Percentiles rank a stretch among this genome's conserved stretches.
phyloP scores from a whole-genome alignment of 768 basidiomycete species.

The Serendipita sp. region DNA sequence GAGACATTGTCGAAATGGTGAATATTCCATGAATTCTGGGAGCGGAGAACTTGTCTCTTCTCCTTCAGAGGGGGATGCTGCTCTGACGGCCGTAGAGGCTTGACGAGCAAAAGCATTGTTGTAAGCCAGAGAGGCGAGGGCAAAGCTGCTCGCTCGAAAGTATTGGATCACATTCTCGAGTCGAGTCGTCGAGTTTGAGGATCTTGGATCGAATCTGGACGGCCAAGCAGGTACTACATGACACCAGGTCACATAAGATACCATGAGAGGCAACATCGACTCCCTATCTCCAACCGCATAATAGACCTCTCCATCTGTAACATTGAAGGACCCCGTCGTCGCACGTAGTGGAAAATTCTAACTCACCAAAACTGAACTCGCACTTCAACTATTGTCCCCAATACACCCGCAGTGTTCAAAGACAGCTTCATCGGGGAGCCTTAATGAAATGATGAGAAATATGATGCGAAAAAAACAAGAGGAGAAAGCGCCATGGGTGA shows the following conservation, averaged over 20 bases:
- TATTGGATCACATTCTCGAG: slow-evolving; percentile 9
- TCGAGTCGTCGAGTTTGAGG: background rate
- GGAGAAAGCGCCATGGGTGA: too few species aligned
- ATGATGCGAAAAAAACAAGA: too few species aligned
- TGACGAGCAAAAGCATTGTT: slow-evolving; percentile 10
- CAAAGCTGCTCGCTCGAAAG: slow-evolving; percentile 9
- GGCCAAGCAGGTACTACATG: background rate
- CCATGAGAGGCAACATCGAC: background rate
- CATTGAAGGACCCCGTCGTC: background rate
- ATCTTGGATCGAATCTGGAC: background rate
- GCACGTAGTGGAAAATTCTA: background rate
- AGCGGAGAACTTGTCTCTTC: too few species aligned
- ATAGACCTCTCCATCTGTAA: background rate
- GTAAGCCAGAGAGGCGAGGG: slow-evolving; percentile 8
- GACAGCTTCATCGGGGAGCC: too few species aligned
- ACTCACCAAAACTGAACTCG: too few species aligned
- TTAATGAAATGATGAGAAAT: too few species aligned
- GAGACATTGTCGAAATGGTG: background rate
- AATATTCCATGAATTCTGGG: too few species aligned
- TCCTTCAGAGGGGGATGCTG: too few species aligned
- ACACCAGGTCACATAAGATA: background rate
- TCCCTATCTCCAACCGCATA: background rate
- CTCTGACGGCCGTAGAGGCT: too few species aligned
- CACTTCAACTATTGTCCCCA: too few species aligned
- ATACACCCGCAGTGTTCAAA: too few species aligned